These are phyloP conservation scores for Colletotrichum horii DNA, from an alignment of 2,329 filamentous ascomycete genomes.

Conservation along the genomic window DNA sequence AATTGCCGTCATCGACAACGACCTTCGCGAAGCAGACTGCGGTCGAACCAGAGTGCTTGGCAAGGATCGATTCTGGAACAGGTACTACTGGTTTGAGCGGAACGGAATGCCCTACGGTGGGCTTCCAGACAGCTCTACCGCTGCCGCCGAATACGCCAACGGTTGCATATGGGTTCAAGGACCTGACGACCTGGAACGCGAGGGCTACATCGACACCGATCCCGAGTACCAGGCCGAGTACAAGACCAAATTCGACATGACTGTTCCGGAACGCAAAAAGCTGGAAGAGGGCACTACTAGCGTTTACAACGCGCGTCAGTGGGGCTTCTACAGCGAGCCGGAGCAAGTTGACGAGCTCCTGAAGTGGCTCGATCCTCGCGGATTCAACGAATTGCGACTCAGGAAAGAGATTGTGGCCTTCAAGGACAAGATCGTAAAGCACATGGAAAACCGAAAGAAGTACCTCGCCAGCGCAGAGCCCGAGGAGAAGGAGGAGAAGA, in stretches of 20 bases:
- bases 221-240: conserved; percentile 78
- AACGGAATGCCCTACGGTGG: conserved; percentile 97
- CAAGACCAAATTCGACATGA: conserved; percentile 77
- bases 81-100: conserved; percentile 99
- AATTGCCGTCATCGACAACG: conserved; percentile 85
- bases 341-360: conserved; percentile 80
- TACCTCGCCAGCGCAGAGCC: conserved; percentile 65
- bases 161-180: conserved; percentile 97
- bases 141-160: conserved; percentile 87
- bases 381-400: conserved; percentile 84
- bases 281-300: conserved; percentile 84
- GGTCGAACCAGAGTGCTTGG: conserved; percentile 88
- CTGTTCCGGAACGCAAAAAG: conserved; percentile 83
- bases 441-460: conserved; percentile 80
- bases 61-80: conserved; percentile 96
- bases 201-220: conserved; percentile 83
- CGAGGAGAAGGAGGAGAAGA: conserved; percentile 38
- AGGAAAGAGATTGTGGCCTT: conserved; percentile 84
- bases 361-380: conserved; percentile 86
- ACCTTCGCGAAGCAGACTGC: conserved; percentile 92
- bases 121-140: conserved; percentile 86
- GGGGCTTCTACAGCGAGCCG: conserved; percentile 89
- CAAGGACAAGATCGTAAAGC: conserved; percentile 74
- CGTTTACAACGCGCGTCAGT: conserved; percentile 78
- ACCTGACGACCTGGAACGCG: conserved; percentile 84